Base-by-base conservation (phyloP, 2,329 filamentous ascomycete species). In the Ramularia collo-cygni region DNA sequence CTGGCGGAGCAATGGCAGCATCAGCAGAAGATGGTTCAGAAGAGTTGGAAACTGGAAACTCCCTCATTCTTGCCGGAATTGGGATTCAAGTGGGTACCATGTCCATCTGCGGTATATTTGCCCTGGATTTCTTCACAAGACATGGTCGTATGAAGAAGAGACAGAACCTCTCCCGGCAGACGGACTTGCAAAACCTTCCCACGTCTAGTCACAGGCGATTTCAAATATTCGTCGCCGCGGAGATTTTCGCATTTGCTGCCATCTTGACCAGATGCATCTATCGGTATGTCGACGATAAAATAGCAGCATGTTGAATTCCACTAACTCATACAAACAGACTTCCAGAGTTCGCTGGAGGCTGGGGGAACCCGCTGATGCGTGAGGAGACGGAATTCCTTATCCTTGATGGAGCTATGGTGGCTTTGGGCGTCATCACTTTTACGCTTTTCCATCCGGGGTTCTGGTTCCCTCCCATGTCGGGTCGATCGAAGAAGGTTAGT, bases 21-120 rank as follows among this genome's bases (percentile, higher is more conserved):
- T 33, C 76, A 31, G 15, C 28, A 38, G 10, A 38, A 9, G 9
- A 16, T 39, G 4, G 35, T 38, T 31, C 39, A 62, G 4, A 55
- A 56, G 12, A 50, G 63, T 38, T 10, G 46, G 15, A 62, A 1
- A 49, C 54, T 0, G 79, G 77, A n/a, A 69, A 74, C 46, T 65
- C 81, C 54, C 72, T 82, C 61, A 79, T 79, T 71, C 68, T 83
- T n/a, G 76, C 76, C 4, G 80, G 80, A 21, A 69, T 83, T 0
- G 58, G 68, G 13, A 76, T 74, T 56, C 79, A 83, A 52, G 78
- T 81, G 30, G 60, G 70, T 43, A 77, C 74, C 4, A 65, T 81
- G 26, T 47, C 68, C 29, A 56, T 70, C 40, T 83, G 83, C 65
- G 70, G 74, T 35, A 17, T 40, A 14, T 36, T 21, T 12, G 12